phyloP scores from a whole-genome alignment of 768 basidiomycete genomes.

The Podaxis sp. region DNA sequence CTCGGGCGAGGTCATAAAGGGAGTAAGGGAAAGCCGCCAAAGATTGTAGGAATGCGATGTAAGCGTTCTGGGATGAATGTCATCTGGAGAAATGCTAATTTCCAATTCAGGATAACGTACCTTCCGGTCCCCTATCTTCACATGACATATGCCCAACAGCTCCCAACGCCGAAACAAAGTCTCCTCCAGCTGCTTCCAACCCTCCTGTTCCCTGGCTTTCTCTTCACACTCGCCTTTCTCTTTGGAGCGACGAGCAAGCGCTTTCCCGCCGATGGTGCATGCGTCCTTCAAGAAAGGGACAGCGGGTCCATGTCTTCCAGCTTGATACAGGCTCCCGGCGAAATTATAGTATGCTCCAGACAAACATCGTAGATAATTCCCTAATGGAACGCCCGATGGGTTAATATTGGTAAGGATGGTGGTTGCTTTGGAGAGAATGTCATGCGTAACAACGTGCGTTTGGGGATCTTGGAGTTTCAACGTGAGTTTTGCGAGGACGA shows the following conservation, averaged over 20 bases:
- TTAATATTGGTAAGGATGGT: slow-evolving; percentile 30
- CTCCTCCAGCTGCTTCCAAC: slow-evolving; percentile 62
- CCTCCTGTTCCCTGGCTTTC: slow-evolving; percentile 24
- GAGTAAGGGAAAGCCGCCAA: slow-evolving; percentile 55
- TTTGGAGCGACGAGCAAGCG: slow-evolving; percentile 34
- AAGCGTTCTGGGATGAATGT: slow-evolving; percentile 48
- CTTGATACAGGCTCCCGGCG: slow-evolving; percentile 70
- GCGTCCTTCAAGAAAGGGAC: slow-evolving; percentile 66
- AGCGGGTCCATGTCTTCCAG: slow-evolving; percentile 57
- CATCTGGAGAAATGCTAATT: not conserved
- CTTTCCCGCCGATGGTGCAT: slow-evolving; percentile 52
- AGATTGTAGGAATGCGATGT: slow-evolving; percentile 52
- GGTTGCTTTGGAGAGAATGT: slow-evolving; percentile 45
- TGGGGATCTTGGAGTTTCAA: slow-evolving; percentile 41
- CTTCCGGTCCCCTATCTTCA: slow-evolving; percentile 75
- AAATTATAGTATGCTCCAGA: slow-evolving; percentile 73
- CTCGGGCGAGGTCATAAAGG: slow-evolving; percentile 36
- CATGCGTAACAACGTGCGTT: slow-evolving; percentile 47
- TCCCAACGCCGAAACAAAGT: slow-evolving; percentile 78
- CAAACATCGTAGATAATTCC: slow-evolving; percentile 66
- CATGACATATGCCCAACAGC: slow-evolving; percentile 74
- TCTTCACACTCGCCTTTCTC: slow-evolving; percentile 23
- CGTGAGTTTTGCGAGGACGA: slow-evolving; percentile 48
- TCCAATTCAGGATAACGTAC: slow-evolving; percentile 36
- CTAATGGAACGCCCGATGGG: slow-evolving; percentile 28